A percentile compares a stretch with the other conserved stretches of the same genome.
Conservation (phyloP, 2,329 filamentous ascomycete genomes). For the Lecanicillium sp. region DNA sequence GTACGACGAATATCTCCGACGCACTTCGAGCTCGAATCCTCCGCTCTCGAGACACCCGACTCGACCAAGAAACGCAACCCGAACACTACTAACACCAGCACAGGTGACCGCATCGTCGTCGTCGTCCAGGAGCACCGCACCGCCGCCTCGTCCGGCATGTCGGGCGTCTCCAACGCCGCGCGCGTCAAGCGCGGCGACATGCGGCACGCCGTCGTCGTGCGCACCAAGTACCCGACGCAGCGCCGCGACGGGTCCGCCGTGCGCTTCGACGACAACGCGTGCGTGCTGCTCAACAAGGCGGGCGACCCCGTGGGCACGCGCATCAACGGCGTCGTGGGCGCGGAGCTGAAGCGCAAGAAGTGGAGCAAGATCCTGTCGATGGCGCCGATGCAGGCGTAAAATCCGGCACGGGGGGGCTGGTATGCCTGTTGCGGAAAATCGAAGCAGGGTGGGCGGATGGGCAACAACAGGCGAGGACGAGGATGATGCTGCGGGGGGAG, state of each 20-base stretch:
- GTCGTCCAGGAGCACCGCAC: conserved; percentile 96
- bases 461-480: too few species aligned
- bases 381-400: conserved; percentile 64
- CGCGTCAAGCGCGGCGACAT: conserved; percentile 97
- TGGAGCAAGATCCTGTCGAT: conserved; percentile 98
- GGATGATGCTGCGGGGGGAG: neutral
- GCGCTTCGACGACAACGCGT: conserved; percentile 96
- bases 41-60: conserved; percentile 5
- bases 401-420: neutral
- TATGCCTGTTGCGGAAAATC: conserved; percentile 24
- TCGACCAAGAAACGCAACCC: neutral
- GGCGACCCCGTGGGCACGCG: conserved; percentile 92
- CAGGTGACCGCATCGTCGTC: conserved; percentile 93
- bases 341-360: conserved; percentile 83
- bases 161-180: conserved; percentile 67
- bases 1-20: conserved; percentile 43
- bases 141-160: conserved; percentile 63
- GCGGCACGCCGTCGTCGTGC: conserved; percentile 89
- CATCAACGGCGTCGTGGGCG: conserved; percentile 85
- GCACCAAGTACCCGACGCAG: conserved; percentile 81
- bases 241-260: conserved; percentile 84
- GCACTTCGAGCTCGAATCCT: neutral
- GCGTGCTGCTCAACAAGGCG: conserved; percentile 92
- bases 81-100: conserved; percentile 12
- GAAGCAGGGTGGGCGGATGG: too few species aligned